Evolutionary conservation across 1,284 basidiomycete genomes (phyloP).

Genomic region (Apiotrichum akiyoshidainum): DNA sequence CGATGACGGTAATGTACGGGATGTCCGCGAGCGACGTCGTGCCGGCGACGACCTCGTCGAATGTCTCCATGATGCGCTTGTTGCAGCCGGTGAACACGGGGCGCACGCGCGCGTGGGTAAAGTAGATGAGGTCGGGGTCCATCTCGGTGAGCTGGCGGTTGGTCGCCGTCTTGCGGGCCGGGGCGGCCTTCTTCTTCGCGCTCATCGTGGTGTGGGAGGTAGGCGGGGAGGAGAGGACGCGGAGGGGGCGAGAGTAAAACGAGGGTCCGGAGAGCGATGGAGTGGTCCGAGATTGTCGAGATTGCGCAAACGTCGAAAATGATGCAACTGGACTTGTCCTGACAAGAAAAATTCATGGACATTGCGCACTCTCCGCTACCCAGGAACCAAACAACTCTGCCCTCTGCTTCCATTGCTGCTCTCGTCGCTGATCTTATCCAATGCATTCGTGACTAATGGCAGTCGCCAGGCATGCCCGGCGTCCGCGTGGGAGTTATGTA

Average conservation of each 20-base stretch:
- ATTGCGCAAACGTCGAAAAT: too few relatives aligned
- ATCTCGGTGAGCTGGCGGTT: slow-evolving; percentile 16
- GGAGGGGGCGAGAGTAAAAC: too few relatives aligned
- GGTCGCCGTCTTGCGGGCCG: slow-evolving; percentile 15
- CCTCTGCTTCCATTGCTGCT: too few relatives aligned
- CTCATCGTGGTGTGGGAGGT: neutral
- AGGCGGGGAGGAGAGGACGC: too few relatives aligned
- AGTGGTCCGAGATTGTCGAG: too few relatives aligned
- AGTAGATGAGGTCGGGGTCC: slow-evolving; percentile 21
- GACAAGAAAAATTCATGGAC: too few relatives aligned
- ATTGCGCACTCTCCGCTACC: too few relatives aligned
- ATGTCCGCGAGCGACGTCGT: slow-evolving; percentile 17
- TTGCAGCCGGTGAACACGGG: slow-evolving; percentile 22
- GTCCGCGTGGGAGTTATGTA: neutral
- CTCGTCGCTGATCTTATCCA: neutral
- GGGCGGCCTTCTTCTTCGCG: neutral
- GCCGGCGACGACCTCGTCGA: slow-evolving; percentile 17
- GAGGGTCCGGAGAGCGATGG: too few relatives aligned
- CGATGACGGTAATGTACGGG: slow-evolving; percentile 22
- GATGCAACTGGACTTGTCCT: too few relatives aligned
- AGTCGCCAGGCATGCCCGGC: neutral
- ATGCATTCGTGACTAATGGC: slow-evolving; percentile 9
- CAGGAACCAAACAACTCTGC: too few relatives aligned
- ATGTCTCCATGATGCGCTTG: slow-evolving; percentile 19
- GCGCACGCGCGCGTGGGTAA: slow-evolving; percentile 19